Conservation (phyloP, 1,284 basidiomycete species). For the Clitocybe nebularis region DNA sequence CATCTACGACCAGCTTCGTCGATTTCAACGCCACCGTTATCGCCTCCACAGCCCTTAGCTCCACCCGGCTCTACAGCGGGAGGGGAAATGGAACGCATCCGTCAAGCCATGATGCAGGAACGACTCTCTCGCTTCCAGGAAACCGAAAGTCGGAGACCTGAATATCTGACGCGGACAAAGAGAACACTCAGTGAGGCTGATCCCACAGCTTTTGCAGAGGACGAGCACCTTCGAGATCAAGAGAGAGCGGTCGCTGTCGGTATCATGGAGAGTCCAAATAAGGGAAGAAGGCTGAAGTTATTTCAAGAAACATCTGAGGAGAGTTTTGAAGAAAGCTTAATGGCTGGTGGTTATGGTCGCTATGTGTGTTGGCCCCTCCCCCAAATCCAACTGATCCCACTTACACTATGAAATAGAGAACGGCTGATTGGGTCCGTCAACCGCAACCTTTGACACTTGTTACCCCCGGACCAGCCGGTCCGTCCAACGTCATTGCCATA, state of each 20-base stretch:
- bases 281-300: constrained; percentile 64
- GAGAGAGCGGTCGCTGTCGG: constrained; percentile 42
- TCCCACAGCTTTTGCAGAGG: constrained; percentile 28
- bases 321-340: constrained; percentile 75
- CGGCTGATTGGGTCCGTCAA: constrained; percentile 50
- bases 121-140: constrained; percentile 45
- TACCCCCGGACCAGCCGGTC: constrained; percentile 35
- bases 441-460: constrained; percentile 42
- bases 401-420: constrained; percentile 30
- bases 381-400: constrained; percentile 4
- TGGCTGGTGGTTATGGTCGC: constrained; percentile 72
- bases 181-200: constrained; percentile 39
- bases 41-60: constrained; percentile 14
- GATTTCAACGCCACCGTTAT: constrained; percentile 25
- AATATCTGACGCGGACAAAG: constrained; percentile 60
- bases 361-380: constrained; percentile 43
- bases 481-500: constrained; percentile 33
- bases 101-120: constrained; percentile 45
- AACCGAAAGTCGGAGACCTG: constrained; percentile 59
- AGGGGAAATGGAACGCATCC: constrained; percentile 58
- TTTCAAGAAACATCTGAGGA: constrained; percentile 80
- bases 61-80: constrained; percentile 25
- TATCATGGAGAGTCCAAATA: constrained; percentile 61
- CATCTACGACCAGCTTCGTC: constrained; percentile 10
- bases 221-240: constrained; percentile 23